Base-by-base conservation (phyloP, 345 rosid genomes). In the Tarenaya hassleriana region DNA sequence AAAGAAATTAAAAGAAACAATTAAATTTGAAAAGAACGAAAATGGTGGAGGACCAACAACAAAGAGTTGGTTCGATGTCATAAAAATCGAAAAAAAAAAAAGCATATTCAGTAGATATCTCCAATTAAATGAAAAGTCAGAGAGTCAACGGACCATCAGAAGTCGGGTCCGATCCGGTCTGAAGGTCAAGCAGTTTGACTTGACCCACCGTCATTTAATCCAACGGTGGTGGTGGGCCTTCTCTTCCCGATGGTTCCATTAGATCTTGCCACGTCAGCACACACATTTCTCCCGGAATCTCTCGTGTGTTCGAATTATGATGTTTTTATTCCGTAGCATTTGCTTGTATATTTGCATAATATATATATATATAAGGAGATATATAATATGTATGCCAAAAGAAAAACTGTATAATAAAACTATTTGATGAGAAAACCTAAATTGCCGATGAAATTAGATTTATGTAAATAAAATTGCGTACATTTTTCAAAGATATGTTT, bases 151-250 rank as follows among this genome's bases (percentile, higher is more conserved):
- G 70, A 47, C 34, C 54, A 71, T 66, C 80, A 70, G 66, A 50
- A n/a, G n/a, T n/a, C n/a, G n/a, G n/a, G 54, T 60, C 37, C 56
- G 66, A 63, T 59, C 69, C n/a, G 35, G 74, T 77, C 78, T 64
- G 76, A 58, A 45, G 38, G 83, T 83, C 86, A 73, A 73, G 44
- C 33, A 33, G 16, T 51, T 15, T 3, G 9, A 12, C 41, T 69
- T 48, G 75, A 56, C 73, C 72, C 67, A 29, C 33, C 14, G 8
- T 50, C 72, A 61, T 56, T 55, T 41, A 67, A 74, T 74, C 80
- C 68, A 76, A 74, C 84, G 84, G 87, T 83, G 77, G 1, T 34
- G 34, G 80, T 69, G 82, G 91, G 50, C 73, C 88, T 75, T 48
- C 63, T 57, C 12, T 56, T 59, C 39, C 46, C 31, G 37, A 24